Evolutionary conservation across 441 rosid species (phyloP).

Genomic region (Erysimum pusillum): DNA sequence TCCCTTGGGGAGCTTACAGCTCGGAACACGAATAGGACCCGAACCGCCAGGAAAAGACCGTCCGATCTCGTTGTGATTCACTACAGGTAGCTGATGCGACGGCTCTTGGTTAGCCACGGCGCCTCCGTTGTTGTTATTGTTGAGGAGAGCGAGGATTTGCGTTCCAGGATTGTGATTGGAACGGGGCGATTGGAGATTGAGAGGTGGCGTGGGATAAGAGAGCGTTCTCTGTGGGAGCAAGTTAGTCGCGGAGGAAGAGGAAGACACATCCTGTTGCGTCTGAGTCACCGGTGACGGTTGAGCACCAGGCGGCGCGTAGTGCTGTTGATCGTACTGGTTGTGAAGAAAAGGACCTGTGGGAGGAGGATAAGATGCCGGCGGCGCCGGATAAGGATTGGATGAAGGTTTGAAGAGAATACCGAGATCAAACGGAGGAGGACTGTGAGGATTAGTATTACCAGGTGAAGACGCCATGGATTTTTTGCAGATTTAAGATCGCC

Average conservation of each 20-base stretch:
- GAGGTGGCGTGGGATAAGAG: constrained; percentile 63
- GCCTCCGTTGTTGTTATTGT: constrained; percentile 47
- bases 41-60: constrained; percentile 46
- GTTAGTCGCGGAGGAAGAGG: constrained; percentile 39
- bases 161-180: constrained; percentile 60
- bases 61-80: constrained; percentile 37
- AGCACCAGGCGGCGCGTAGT: constrained; percentile 51
- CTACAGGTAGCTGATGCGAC: constrained; percentile 33
- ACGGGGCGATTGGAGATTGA: constrained; percentile 47
- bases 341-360: constrained; percentile 59
- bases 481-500: constrained; percentile 33
- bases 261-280: constrained; percentile 33
- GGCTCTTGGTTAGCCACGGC: constrained; percentile 32
- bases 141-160: constrained; percentile 77
- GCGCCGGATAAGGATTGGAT: constrained; percentile 46
- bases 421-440: constrained; percentile 52
- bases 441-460: constrained; percentile 52
- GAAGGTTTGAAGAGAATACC: constrained; percentile 58
- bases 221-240: constrained; percentile 54
- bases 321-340: constrained; percentile 54
- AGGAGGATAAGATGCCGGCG: constrained; percentile 61
- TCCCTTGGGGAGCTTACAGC: constrained; percentile 64
- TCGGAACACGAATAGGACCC: constrained; percentile 51
- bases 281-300: constrained; percentile 35
- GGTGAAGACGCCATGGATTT: constrained; percentile 52